phyloP scores from a whole-genome alignment of 192 early-diverging fungal genomes.

The Umbelopsis vinacea region DNA sequence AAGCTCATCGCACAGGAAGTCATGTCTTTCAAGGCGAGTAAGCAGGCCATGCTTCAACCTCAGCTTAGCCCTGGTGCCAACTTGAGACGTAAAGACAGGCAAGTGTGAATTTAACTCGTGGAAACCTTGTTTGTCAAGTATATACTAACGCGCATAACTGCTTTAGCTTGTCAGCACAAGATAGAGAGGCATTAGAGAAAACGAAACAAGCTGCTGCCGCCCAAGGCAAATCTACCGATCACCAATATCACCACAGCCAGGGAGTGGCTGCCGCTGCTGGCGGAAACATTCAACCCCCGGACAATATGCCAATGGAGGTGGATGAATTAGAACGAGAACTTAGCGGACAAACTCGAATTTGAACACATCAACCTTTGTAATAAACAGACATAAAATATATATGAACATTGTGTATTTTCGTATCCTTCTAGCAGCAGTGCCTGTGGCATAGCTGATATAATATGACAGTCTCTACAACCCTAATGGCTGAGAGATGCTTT shows the following conservation, averaged over 20 bases:
- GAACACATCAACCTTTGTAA: constrained; percentile 15
- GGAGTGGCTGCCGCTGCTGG: constrained; percentile 30
- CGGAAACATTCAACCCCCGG: constrained; percentile 15
- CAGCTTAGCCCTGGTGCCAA: constrained; percentile 39
- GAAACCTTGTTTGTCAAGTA: no score
- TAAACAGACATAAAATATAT: background rate
- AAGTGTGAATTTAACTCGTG: no score
- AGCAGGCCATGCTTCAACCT: constrained; percentile 47
- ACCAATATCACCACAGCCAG: constrained; percentile 5
- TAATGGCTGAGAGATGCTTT: background rate
- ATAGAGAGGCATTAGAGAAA: constrained; percentile 41
- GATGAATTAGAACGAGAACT: constrained; percentile 45
- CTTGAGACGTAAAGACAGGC: constrained; percentile 47
- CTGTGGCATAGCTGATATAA: no score
- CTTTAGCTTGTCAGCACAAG: constrained; percentile 36
- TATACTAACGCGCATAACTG: no score
- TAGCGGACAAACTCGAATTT: constrained; percentile 34
- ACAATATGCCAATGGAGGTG: constrained; percentile 31
- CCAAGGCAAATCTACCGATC: constrained; percentile 26
- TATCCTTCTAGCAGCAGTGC: background rate
- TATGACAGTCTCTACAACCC: background rate
- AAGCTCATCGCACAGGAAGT: constrained; percentile 80
- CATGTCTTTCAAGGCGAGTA: constrained; percentile 75
- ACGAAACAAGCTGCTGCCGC: constrained; percentile 36
- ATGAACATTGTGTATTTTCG: background rate